A percentile compares a stretch with the other conserved stretches of the same genome.
Conservation (phyloP, 2,329 filamentous ascomycete genomes). For the Monosporascus sp. region DNA sequence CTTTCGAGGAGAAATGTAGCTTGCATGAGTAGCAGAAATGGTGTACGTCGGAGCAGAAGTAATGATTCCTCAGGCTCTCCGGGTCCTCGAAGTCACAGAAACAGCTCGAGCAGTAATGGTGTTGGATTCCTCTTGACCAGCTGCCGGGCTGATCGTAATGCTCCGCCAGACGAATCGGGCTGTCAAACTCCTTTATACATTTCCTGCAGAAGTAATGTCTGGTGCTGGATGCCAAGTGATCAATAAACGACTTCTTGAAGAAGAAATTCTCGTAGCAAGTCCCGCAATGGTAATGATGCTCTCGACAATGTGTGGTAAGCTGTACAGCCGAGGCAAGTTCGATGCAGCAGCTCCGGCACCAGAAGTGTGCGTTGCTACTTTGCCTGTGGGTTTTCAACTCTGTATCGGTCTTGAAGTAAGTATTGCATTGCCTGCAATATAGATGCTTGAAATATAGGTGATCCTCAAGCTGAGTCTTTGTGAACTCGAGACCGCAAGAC, state of each 20-base stretch:
- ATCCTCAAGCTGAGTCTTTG: background rate
- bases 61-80: background rate
- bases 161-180: background rate
- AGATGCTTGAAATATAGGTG: background rate
- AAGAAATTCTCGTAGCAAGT: background rate
- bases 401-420: background rate
- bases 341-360: conserved; percentile 8
- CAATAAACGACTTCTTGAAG: too few species aligned
- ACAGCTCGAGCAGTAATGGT: background rate
- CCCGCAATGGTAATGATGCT: background rate
- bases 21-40: conserved; percentile 1
- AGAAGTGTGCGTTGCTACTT: conserved; percentile 2
- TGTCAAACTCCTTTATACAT: conserved; percentile 1
- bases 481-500: conserved; percentile 1
- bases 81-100: background rate
- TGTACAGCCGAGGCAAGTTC: background rate
- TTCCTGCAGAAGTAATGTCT: conserved; percentile 4
- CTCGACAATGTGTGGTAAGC: background rate
- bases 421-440: conserved; percentile 1
- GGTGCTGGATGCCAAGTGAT: background rate
- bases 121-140: background rate
- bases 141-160: background rate
- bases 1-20: background rate
- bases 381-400: conserved; percentile 1
- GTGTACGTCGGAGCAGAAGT: conserved; percentile 1